Evolutionary conservation across 805 yeast genomes (phyloP), one percentile per base, ranked within the genome.

Genomic region (Saccharomycopsis sp.): DNA sequence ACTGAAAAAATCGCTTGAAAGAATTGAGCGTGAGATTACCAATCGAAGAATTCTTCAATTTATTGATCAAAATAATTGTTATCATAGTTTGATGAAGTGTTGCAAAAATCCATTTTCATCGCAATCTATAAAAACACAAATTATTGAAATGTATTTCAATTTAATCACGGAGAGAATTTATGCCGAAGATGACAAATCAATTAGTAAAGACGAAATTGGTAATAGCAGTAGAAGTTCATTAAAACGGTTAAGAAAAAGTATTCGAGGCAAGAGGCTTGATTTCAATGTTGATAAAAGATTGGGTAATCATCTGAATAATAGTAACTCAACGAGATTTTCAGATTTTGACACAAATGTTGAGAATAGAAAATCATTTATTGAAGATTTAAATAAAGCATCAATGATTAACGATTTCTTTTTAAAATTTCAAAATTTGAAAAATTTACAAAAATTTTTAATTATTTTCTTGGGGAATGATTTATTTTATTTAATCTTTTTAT

Each of bases 61-160:
- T 20, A 31, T 31, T 9, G 9, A 21, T 4, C 33, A 35, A 9
- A 37, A 23, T n/a, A 44, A 45, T 22, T 36, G 38, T 32, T 45
- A 45, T 21, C 28, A 28, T n/a, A 11, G 21, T 20, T 22, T 45
- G 16, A 36, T 45, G 42, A 45, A 45, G 31, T 37, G 42, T 17
- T 45, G 49, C 42, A 45, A 45, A 28, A 41, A 41, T 19, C 49
- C 49, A 14, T 45, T 45, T 41, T 38, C 35, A 6, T 26, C 27
- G 6, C 36, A 16, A 2, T 9, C 41, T 6, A 31, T 29, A 11
- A 45, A 45, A 21, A 6, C 22, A 8, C 26, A 34, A 7, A 45
- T 45, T 21, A 37, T 41, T 13, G 27, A 41, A 27, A 45, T 42
- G 11, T 45, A 41, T 31, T 45, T 45, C 43, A 45, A 45, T 23